Conservation (phyloP, 768 basidiomycete genomes). For the Thelephora aurantiotincta region DNA sequence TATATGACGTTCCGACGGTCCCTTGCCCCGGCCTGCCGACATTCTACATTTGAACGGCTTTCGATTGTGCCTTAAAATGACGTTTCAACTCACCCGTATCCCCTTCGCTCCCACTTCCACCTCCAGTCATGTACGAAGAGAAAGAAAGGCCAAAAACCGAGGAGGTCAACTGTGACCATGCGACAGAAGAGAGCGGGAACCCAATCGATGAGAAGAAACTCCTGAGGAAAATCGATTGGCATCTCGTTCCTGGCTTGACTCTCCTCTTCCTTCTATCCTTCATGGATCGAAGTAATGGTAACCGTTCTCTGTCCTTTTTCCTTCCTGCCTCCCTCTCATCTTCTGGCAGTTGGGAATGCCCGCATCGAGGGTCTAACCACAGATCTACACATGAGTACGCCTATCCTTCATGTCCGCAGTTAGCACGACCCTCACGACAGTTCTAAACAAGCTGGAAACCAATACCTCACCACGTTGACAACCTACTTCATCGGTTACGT, state of each 20-base stretch:
- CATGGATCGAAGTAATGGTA: conserved; percentile 14
- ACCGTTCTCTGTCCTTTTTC: background rate
- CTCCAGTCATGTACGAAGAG: too few relatives aligned
- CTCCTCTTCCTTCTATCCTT: conserved; percentile 25
- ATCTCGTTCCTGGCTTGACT: conserved; percentile 22
- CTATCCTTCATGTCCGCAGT: conserved; percentile 17
- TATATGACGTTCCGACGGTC: too few relatives aligned
- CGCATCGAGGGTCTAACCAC: conserved; percentile 1
- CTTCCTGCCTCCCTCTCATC: background rate
- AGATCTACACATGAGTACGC: conserved; percentile 20
- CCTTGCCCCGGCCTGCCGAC: too few relatives aligned
- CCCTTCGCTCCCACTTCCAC: too few relatives aligned
- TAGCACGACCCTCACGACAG: conserved; percentile 8
- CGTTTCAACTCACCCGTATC: too few relatives aligned
- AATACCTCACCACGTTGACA: conserved; percentile 24
- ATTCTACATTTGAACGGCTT: too few relatives aligned
- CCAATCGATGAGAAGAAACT: conserved; percentile 3
- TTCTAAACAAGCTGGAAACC: conserved; percentile 7
- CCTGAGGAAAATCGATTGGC: conserved; percentile 18
- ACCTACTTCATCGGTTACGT: conserved; percentile 27
- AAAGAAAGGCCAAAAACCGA: too few relatives aligned
- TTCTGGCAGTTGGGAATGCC: background rate
- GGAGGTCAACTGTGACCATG: too few relatives aligned
- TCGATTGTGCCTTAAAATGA: too few relatives aligned
- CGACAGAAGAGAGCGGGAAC: background rate